phyloP scores from a whole-genome alignment of 2,329 filamentous ascomycete species.

The Fusarium cicatricum region DNA sequence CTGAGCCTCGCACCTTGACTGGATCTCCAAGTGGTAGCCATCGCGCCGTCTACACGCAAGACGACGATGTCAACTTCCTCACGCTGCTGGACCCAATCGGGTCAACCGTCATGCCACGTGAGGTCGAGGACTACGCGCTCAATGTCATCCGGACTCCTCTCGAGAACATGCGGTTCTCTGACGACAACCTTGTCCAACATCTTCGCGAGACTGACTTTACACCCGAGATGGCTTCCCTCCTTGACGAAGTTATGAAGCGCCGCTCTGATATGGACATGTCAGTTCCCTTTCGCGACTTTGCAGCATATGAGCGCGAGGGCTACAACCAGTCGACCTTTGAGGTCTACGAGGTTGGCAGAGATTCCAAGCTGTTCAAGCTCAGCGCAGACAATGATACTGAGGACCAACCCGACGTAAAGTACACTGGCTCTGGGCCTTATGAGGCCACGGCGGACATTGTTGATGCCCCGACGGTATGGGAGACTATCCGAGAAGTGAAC shows the following conservation, averaged over 20 bases:
- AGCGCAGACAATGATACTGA: constrained; percentile 42
- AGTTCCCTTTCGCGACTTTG: constrained; percentile 46
- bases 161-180: constrained; percentile 46
- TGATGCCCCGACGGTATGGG: constrained; percentile 54
- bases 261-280: constrained; percentile 45
- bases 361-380: constrained; percentile 51
- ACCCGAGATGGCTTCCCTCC: constrained; percentile 48
- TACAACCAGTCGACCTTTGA: constrained; percentile 62
- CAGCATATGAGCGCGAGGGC: constrained; percentile 48
- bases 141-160: constrained; percentile 30
- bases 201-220: constrained; percentile 54
- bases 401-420: constrained; percentile 36
- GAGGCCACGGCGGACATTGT: constrained; percentile 44
- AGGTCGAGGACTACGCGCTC: constrained; percentile 27
- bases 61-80: constrained; percentile 46
- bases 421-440: constrained; percentile 36
- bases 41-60: constrained; percentile 32
- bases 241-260: constrained; percentile 49
- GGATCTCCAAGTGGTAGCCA: constrained; percentile 36
- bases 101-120: not conserved
- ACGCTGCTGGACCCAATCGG: constrained; percentile 39
- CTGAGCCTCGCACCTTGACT: constrained; percentile 34
- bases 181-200: constrained; percentile 53
- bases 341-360: constrained; percentile 62
- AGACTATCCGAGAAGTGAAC: constrained; percentile 51